Evolutionary conservation across 495 filamentous ascomycete species (phyloP).

Genomic region (Glonium stellatum): DNA sequence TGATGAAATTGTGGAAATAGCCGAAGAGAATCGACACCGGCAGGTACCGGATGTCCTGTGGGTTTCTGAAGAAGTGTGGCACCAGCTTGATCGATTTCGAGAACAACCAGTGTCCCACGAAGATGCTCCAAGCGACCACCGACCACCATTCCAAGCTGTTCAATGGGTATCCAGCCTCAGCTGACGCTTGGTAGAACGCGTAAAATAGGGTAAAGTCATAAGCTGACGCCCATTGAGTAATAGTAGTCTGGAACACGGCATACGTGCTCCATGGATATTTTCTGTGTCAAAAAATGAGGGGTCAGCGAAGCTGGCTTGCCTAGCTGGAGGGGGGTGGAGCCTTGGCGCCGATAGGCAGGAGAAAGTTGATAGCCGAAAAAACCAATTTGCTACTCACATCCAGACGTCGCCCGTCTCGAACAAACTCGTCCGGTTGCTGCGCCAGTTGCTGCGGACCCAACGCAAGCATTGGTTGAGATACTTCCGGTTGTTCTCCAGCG

Average conservation of each 20-base stretch:
- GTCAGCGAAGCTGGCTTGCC: conserved; percentile 7
- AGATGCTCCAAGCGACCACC: conserved; percentile 16
- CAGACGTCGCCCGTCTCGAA: conserved; percentile 43
- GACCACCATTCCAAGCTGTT: neutral
- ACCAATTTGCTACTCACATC: conserved; percentile 37
- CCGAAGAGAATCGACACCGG: conserved; percentile 51
- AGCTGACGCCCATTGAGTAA: conserved; percentile 53
- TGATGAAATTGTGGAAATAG: conserved; percentile 57
- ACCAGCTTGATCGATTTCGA: conserved; percentile 58
- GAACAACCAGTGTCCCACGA: conserved; percentile 37
- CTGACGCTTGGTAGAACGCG: conserved; percentile 20
- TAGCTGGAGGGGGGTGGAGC: neutral
- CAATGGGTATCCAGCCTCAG: conserved; percentile 29
- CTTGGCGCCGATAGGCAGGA: conserved; percentile 20
- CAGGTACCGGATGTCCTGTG: conserved; percentile 49
- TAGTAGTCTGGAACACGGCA: conserved; percentile 52
- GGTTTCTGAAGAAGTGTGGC: conserved; percentile 51
- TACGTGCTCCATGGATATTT: conserved; percentile 56
- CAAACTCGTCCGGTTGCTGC: conserved; percentile 53
- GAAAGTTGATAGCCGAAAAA: neutral
- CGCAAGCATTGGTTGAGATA: conserved; percentile 54
- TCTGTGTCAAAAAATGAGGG: conserved; percentile 22
- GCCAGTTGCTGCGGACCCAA: conserved; percentile 60
- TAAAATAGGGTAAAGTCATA: conserved; percentile 47
- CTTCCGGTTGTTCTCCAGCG: conserved; percentile 48